A percentile compares a stretch with the other conserved stretches of the same genome.
Evolutionary conservation across 371 early-diverging fungal genomes (phyloP).

Genomic region (Mucor indicus): DNA sequence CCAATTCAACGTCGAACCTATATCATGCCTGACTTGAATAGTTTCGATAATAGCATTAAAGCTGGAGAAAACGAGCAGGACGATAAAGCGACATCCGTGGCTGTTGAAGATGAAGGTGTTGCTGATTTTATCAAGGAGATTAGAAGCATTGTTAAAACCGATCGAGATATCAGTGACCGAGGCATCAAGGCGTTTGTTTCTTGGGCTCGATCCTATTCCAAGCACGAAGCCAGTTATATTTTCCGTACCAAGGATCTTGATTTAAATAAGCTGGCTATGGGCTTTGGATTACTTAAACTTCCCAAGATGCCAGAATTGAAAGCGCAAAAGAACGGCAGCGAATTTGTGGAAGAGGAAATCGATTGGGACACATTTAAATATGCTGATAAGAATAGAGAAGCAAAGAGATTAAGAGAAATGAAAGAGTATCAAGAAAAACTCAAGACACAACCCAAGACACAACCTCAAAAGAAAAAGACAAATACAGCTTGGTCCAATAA

Average conservation of each 20-base stretch:
- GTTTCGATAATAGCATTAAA: constrained; percentile 16
- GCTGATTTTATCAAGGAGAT: constrained; percentile 48
- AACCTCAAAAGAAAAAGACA: constrained; percentile 24
- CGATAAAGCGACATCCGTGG: constrained; percentile 34
- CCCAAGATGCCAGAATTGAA: constrained; percentile 95
- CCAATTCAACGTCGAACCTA: constrained; percentile 62
- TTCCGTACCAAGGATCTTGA: constrained; percentile 87
- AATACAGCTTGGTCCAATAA: constrained; percentile 73
- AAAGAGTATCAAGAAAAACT: constrained; percentile 40
- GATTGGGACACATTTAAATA: constrained; percentile 61
- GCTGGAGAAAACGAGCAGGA: constrained; percentile 17
- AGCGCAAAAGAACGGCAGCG: constrained; percentile 7
- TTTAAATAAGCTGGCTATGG: constrained; percentile 66
- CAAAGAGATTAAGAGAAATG: constrained; percentile 64
- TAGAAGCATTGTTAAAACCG: constrained; percentile 54
- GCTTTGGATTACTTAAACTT: constrained; percentile 76
- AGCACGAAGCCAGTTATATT: constrained; percentile 91
- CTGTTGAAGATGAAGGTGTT: constrained; percentile 47
- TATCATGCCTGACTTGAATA: constrained; percentile 23
- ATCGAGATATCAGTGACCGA: constrained; percentile 73
- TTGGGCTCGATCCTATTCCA: constrained; percentile 84
- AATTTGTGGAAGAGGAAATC: constrained; percentile 5
- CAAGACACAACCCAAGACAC: constrained; percentile 8
- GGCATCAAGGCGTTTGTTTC: constrained; percentile 88
- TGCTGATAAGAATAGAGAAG: constrained; percentile 73